Conservation (phyloP, 345 rosid genomes). For the Passiflora organensis region DNA sequence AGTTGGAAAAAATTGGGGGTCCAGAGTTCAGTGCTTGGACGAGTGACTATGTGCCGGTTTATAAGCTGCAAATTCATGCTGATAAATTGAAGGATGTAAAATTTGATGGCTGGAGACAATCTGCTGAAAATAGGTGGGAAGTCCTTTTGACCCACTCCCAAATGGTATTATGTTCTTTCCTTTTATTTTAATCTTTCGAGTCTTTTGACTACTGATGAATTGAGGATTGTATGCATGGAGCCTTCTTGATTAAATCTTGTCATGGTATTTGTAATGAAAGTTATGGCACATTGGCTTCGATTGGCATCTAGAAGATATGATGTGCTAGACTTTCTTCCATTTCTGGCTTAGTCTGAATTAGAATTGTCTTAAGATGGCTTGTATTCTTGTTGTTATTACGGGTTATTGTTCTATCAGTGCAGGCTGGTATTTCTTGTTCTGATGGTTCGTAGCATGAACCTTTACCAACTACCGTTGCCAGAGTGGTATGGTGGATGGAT, state of each 20-base stretch:
- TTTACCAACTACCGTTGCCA: constrained; percentile 8
- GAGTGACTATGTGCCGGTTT: constrained; percentile 64
- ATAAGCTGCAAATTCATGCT: constrained; percentile 55
- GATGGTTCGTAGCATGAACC: constrained; percentile 11
- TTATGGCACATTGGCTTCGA: no score
- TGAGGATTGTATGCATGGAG: no score
- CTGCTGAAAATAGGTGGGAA: constrained; percentile 54
- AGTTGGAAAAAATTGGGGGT: constrained; percentile 71
- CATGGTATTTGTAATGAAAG: no score
- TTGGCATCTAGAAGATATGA: no score
- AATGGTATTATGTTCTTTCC: constrained; percentile 54
- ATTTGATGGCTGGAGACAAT: constrained; percentile 75
- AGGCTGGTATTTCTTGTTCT: constrained; percentile 11
- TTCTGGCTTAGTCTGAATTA: background rate
- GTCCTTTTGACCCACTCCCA: constrained; percentile 87
- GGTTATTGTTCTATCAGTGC: background rate
- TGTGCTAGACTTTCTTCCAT: background rate
- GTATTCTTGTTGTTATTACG: constrained; percentile 1
- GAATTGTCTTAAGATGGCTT: background rate
- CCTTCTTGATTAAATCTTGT: no score
- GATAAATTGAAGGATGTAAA: constrained; percentile 44
- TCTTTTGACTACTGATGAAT: background rate
- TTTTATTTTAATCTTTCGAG: constrained; percentile 5
- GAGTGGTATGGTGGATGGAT: constrained; percentile 16
- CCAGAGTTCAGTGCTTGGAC: constrained; percentile 68